These are phyloP conservation scores for Cercospora nicotianae DNA, from an alignment of 2,329 filamentous ascomycete species.

Conservation along the genomic window DNA sequence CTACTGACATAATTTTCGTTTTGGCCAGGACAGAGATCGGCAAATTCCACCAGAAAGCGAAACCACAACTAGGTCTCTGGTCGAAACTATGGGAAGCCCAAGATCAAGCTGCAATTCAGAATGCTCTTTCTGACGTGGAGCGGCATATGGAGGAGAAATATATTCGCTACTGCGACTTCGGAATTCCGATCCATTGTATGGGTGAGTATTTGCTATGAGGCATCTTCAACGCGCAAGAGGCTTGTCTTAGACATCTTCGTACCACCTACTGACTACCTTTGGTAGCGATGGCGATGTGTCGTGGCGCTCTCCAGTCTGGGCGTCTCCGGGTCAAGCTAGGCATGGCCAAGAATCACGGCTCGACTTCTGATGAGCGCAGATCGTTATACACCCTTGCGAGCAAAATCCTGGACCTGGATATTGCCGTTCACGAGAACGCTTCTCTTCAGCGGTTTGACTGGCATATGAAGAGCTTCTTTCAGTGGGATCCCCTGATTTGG, in stretches of 20 bases:
- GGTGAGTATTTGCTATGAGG: no score
- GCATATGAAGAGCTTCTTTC: slow-evolving; percentile 54
- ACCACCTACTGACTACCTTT: no score
- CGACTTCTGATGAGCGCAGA: slow-evolving; percentile 40
- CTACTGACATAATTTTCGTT: slow-evolving; percentile 56
- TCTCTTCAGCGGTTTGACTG: slow-evolving; percentile 51
- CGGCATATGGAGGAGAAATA: slow-evolving; percentile 45
- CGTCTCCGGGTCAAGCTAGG: slow-evolving; percentile 51
- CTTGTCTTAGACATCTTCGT: no score
- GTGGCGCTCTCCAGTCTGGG: slow-evolving; percentile 47
- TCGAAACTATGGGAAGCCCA: slow-evolving; percentile 24
- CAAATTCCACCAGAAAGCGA: slow-evolving; percentile 40
- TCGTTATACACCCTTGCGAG: slow-evolving; percentile 45
- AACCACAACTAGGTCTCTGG: slow-evolving; percentile 26
- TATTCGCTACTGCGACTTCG: slow-evolving; percentile 48
- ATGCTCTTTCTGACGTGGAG: slow-evolving; percentile 45
- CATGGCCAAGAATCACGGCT: slow-evolving; percentile 35
- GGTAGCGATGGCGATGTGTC: slow-evolving; percentile 44
- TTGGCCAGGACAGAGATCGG: slow-evolving; percentile 47
- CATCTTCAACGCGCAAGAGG: no score
- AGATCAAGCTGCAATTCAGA: slow-evolving; percentile 25
- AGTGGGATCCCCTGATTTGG: slow-evolving; percentile 45
- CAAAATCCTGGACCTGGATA: slow-evolving; percentile 46
- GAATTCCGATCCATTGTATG: slow-evolving; percentile 47
- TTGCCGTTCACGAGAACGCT: slow-evolving; percentile 42